Evolutionary conservation across 441 rosid genomes (phyloP), one percentile per base, ranked within the genome.

Genomic region (Gossypium davidsonii): DNA sequence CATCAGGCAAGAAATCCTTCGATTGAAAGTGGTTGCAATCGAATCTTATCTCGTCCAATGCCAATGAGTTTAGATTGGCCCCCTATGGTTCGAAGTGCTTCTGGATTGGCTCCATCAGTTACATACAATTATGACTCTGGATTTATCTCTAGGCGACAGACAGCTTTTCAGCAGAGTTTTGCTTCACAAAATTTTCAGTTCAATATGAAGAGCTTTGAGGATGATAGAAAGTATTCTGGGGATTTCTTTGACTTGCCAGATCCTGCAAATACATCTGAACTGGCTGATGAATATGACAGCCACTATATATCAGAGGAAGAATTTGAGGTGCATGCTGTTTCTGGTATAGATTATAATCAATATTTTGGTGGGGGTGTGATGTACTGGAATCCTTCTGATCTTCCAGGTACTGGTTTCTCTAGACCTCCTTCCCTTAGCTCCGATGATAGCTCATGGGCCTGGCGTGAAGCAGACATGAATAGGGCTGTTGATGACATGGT

Each of bases 31-130:
- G 85, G 91, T 37, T 86, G 90, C 85, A 86, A 78, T 77, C 87
- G 81, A 76, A 83, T 89, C 78, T 76, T 92, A 53, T 51, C 99
- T 75, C 91, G 82, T 74, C 90, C 93, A 52, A 75, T 91, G 79
- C 86, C 94, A 71, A 86, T 90, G 96, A 94, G 98, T 84, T 84
- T 87, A 78, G 99, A 94, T 81, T 94, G 99, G 97, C 99, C 98
- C 63, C 98, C 97, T 64, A 79, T 91, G 89, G 98, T 94, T 79
- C 89, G 88, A 79, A 88, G 89, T 85, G 83, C 84, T 70, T 85
- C 85, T 79, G 91, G 93, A 67, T 75, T 91, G 77, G 84, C 89
- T 69, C 86, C 98, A 70, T 83, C 94, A 21, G 67, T 92, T 78
- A 63, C 92, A 23, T 84, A 91, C 78, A 89, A 84, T 81, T 91